Evolutionary conservation across 257 asterid genomes (phyloP).

Genomic region (Solanum acaule): DNA sequence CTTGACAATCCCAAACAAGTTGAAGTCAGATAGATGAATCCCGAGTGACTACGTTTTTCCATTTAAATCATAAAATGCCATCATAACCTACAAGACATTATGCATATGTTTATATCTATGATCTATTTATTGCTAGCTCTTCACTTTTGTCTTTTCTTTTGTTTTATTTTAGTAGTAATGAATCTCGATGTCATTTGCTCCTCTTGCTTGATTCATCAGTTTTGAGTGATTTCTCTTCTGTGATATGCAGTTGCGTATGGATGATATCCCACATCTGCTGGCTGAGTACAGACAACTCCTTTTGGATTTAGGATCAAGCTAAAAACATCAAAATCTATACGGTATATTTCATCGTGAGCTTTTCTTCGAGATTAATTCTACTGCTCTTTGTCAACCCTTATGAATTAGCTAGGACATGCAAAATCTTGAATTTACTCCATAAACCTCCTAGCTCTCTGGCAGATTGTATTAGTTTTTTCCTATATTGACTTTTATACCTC

Average conservation of each 20-base stretch:
- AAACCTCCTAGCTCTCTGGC: not conserved
- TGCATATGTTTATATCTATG: not conserved
- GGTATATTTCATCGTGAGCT: not conserved
- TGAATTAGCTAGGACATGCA: not conserved
- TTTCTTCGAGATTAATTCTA: not conserved
- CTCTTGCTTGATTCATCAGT: not conserved
- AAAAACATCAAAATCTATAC: not conserved
- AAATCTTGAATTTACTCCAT: not conserved
- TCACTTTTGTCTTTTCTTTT: not conserved
- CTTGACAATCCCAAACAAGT: not conserved
- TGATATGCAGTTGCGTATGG: constrained; percentile 62
- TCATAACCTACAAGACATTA: not conserved
- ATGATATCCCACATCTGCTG: constrained; percentile 52
- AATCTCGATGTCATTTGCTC: not conserved
- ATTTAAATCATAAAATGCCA: not conserved
- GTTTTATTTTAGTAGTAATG: too few species aligned
- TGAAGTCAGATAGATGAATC: not conserved
- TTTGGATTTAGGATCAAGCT: constrained; percentile 13
- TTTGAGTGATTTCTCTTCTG: not conserved
- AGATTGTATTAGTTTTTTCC: not conserved
- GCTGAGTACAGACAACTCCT: constrained; percentile 69
- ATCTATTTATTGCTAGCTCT: not conserved
- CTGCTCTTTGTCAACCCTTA: not conserved
- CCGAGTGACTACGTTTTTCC: not conserved
- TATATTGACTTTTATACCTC: not conserved